These are phyloP conservation scores for Chrysophaeum taylorii DNA, from an alignment of 352 stramenopile genomes.

Conservation along the genomic window DNA sequence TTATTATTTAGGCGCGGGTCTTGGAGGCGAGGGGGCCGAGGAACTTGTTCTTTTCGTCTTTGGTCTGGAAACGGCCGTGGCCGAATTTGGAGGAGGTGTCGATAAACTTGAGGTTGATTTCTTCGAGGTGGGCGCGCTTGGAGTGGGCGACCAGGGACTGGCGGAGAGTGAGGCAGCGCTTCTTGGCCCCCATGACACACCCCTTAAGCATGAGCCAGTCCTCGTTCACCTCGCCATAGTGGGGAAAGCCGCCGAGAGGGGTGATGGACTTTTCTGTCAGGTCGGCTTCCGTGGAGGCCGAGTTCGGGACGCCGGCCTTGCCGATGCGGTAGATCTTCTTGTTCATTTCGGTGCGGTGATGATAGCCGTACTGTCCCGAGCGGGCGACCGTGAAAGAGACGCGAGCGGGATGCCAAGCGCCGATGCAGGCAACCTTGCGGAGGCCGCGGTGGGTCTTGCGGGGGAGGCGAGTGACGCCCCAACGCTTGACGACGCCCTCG, in stretches of 20 bases:
- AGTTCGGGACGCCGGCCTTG: slow-evolving; percentile 80
- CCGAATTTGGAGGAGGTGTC: slow-evolving; percentile 96
- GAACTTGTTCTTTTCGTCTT: slow-evolving; percentile 98
- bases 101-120: slow-evolving; percentile 79
- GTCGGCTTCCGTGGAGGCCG: slow-evolving; percentile 93
- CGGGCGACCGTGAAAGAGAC: slow-evolving; percentile 94
- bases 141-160: slow-evolving; percentile 96
- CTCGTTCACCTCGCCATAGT: slow-evolving; percentile 98
- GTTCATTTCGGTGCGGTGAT: slow-evolving; percentile 99
- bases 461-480: slow-evolving; percentile 95
- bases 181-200: slow-evolving; percentile 93
- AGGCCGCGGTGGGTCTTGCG: slow-evolving; percentile 99
- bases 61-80: slow-evolving; percentile 99
- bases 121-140: slow-evolving; percentile 89
- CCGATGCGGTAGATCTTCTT: slow-evolving; percentile 99
- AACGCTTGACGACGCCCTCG: slow-evolving; percentile 98
- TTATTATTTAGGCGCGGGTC: slow-evolving; percentile 18
- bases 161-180: slow-evolving; percentile 93
- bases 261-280: slow-evolving; percentile 99
- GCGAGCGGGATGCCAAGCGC: slow-evolving; percentile 98
- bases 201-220: slow-evolving; percentile 99
- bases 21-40: slow-evolving; percentile 85
- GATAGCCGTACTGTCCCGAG: slow-evolving; percentile 99
- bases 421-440: slow-evolving; percentile 99
- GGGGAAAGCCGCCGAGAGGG: slow-evolving; percentile 97